Conservation (phyloP, 2,329 filamentous ascomycete species). For the Venturia effusa region DNA sequence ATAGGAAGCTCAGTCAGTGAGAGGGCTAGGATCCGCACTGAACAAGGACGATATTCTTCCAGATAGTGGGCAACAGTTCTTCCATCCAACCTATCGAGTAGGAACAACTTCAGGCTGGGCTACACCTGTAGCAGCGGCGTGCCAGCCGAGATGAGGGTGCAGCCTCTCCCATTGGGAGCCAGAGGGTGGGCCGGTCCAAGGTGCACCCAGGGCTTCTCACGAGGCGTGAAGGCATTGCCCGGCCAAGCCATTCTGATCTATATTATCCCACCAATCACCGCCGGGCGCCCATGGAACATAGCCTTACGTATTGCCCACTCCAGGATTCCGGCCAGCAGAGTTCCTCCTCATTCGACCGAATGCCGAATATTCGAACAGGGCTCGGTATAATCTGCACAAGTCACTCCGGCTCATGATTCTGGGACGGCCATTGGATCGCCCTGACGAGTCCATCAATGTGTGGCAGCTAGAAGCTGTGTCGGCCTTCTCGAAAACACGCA, state of each 20-base stretch:
- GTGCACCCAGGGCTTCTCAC: not conserved
- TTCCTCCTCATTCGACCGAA: not conserved
- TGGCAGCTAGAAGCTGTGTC: not conserved
- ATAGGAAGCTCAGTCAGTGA: not conserved
- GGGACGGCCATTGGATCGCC: not conserved
- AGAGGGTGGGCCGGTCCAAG: not conserved
- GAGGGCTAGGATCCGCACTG: not conserved
- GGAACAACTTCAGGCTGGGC: not conserved
- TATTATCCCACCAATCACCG: not conserved
- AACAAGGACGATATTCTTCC: not conserved
- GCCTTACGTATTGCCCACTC: not conserved
- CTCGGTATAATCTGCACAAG: not conserved
- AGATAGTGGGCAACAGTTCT: not conserved
- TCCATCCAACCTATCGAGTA: not conserved
- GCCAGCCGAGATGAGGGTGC: not conserved
- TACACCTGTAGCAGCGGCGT: not conserved
- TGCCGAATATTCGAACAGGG: not conserved
- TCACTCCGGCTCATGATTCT: not conserved
- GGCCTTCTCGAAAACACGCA: slow-evolving; percentile 1
- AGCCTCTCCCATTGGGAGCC: not conserved
- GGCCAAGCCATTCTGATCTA: not conserved
- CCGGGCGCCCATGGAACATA: not conserved
- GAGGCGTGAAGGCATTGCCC: not conserved
- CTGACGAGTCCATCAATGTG: not conserved
- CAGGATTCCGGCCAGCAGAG: not conserved